phyloP scores from a whole-genome alignment of 1,284 basidiomycete species.

The Termitomyces sp. region DNA sequence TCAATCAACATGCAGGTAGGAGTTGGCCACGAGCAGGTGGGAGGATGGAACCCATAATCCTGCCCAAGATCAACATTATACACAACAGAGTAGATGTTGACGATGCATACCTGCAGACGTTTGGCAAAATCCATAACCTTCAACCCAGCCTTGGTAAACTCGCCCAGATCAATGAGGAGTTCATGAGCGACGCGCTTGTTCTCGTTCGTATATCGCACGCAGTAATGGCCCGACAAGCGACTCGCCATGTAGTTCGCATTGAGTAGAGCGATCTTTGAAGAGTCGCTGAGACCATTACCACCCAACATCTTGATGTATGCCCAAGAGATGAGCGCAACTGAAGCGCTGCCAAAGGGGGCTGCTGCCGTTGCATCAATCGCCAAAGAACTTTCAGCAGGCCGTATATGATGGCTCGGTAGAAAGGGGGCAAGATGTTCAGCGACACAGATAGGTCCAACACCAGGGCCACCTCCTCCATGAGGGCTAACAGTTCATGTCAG shows the following conservation, averaged over 20 bases:
- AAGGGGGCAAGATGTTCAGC: slow-evolving; percentile 92
- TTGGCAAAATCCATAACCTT: slow-evolving; percentile 97
- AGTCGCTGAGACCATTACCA: slow-evolving; percentile 79
- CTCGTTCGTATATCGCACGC: slow-evolving; percentile 83
- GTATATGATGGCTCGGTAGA: slow-evolving; percentile 86
- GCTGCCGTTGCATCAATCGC: slow-evolving; percentile 88
- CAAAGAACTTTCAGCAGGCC: slow-evolving; percentile 63
- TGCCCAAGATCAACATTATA: not conserved
- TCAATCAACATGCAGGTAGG: slow-evolving; percentile 94
- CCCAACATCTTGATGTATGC: slow-evolving; percentile 98
- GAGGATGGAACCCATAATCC: slow-evolving; percentile 89
- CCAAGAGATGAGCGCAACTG: slow-evolving; percentile 96
- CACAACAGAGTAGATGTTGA: not conserved
- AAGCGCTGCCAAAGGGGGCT: slow-evolving; percentile 92
- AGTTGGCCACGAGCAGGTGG: slow-evolving; percentile 92
- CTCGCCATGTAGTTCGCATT: slow-evolving; percentile 98
- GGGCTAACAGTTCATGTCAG: slow-evolving; percentile 47
- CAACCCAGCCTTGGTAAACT: slow-evolving; percentile 87
- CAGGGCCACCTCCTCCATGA: slow-evolving; percentile 96
- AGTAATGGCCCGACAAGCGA: slow-evolving; percentile 83
- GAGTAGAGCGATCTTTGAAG: slow-evolving; percentile 84
- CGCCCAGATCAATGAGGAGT: slow-evolving; percentile 89
- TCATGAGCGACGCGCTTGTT: slow-evolving; percentile 95
- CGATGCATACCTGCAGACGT: slow-evolving; percentile 71
- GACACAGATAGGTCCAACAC: slow-evolving; percentile 93